Conservation (phyloP, 805 yeast genomes). For the Cyberlindnera veronae region DNA sequence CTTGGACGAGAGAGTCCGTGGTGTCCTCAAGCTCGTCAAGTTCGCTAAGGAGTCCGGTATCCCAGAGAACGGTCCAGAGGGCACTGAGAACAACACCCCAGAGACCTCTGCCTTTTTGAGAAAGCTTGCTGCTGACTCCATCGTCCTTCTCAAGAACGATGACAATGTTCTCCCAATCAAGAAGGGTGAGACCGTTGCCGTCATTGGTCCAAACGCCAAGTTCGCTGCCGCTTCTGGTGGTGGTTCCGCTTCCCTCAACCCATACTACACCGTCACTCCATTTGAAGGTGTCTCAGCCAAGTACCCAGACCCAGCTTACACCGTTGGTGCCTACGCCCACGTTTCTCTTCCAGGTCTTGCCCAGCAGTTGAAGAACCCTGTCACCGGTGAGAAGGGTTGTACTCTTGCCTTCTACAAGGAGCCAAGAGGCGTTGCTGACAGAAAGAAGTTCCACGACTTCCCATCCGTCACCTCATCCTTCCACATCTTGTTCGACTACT, state of each 20-base stretch:
- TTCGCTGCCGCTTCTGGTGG: conserved; percentile 52
- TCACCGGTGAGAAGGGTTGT: conserved; percentile 26
- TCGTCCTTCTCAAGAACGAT: conserved; percentile 57
- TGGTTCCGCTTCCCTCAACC: conserved; percentile 53
- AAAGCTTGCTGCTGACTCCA: conserved; percentile 45
- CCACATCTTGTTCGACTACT: conserved; percentile 31
- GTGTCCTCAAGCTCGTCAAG: conserved; percentile 47
- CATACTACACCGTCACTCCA: conserved; percentile 48
- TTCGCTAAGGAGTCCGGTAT: conserved; percentile 39
- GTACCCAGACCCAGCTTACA: conserved; percentile 27
- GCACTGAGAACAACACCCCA: conserved; percentile 39
- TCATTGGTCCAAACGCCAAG: conserved; percentile 61
- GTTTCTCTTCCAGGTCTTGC: conserved; percentile 34
- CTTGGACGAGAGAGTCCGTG: conserved; percentile 47
- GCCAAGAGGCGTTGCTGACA: conserved; percentile 18
- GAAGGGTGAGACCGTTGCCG: conserved; percentile 41
- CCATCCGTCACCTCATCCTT: conserved; percentile 21
- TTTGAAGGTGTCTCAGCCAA: conserved; percentile 41
- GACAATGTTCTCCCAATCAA: conserved; percentile 43
- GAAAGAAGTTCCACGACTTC: conserved; percentile 30
- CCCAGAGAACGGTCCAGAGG: conserved; percentile 25
- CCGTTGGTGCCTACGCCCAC: conserved; percentile 36
- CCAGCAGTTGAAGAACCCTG: conserved; percentile 23
- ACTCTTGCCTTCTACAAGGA: conserved; percentile 26
- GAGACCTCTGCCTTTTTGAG: conserved; percentile 43